phyloP scores from a whole-genome alignment of 352 stramenopile species.

The Thraustochytrium striatum region DNA sequence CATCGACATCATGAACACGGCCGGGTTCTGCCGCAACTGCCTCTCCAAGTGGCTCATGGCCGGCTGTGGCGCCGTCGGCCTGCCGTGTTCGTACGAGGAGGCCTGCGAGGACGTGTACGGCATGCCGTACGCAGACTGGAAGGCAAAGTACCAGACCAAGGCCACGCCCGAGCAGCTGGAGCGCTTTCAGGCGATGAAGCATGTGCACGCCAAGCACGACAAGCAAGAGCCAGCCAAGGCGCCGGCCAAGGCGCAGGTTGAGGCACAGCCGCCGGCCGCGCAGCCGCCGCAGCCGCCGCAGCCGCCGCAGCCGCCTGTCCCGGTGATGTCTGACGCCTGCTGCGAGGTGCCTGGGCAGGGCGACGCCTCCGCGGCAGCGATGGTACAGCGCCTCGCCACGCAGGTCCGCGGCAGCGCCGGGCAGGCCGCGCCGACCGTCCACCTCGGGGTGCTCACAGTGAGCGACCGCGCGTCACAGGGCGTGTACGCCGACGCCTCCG shows the following conservation, averaged over 20 bases:
- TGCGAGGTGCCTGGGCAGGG: constrained; percentile 63
- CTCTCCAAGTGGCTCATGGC: constrained; percentile 59
- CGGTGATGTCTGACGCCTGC: constrained; percentile 66
- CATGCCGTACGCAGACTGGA: constrained; percentile 66
- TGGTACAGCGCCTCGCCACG: not conserved
- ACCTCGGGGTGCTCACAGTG: constrained; percentile 65
- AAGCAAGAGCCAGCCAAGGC: not conserved
- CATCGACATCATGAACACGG: constrained; percentile 69
- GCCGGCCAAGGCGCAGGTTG: not conserved
- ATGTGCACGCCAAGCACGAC: constrained; percentile 55
- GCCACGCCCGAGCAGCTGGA: constrained; percentile 64
- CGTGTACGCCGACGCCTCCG: constrained; percentile 66
- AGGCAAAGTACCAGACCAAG: constrained; percentile 62
- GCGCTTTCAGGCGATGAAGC: constrained; percentile 60
- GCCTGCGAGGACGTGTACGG: constrained; percentile 66
- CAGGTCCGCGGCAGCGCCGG: not conserved
- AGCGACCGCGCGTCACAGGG: constrained; percentile 64
- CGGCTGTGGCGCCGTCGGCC: not conserved
- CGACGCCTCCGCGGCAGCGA: not conserved
- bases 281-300: not conserved
- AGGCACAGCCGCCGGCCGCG: not conserved
- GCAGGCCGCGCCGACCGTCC: constrained; percentile 9
- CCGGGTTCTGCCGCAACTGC: constrained; percentile 72
- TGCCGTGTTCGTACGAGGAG: constrained; percentile 54
- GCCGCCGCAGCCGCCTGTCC: constrained; percentile 1